Conservation (phyloP, 495 filamentous ascomycete species). For the Penicillium lagena region DNA sequence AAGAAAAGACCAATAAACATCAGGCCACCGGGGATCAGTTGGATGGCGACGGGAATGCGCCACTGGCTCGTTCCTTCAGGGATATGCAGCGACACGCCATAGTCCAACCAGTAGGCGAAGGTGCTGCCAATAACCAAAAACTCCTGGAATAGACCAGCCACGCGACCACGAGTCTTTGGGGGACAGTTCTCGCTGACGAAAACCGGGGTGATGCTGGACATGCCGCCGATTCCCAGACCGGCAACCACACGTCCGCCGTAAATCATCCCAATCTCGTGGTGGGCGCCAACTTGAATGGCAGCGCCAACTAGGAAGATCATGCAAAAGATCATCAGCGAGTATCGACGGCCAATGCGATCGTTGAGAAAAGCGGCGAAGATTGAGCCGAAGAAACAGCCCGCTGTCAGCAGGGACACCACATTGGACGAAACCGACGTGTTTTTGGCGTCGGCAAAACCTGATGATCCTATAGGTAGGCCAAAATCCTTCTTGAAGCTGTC, state of each 20-base stretch:
- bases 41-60: constrained; percentile 47
- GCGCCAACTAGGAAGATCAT: constrained; percentile 59
- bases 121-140: constrained; percentile 25
- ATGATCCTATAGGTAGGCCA: constrained; percentile 25
- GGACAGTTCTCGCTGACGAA: constrained; percentile 44
- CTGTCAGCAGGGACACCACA: constrained; percentile 56
- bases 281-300: constrained; percentile 49
- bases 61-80: constrained; percentile 41
- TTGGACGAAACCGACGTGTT: constrained; percentile 47
- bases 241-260: constrained; percentile 38
- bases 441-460: constrained; percentile 21
- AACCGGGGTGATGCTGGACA: constrained; percentile 43
- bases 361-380: constrained; percentile 52
- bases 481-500: constrained; percentile 52
- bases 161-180: constrained; percentile 34
- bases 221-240: constrained; percentile 37
- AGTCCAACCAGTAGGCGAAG: constrained; percentile 43
- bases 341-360: constrained; percentile 52
- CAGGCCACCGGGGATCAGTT: constrained; percentile 45
- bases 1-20: constrained; percentile 46
- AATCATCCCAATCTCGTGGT: constrained; percentile 26
- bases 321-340: constrained; percentile 49
- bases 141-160: constrained; percentile 30
- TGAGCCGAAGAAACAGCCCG: constrained; percentile 64
- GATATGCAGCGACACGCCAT: constrained; percentile 40